These are phyloP conservation scores for Starmerella scarabaei DNA, from an alignment of 805 yeast genomes.

Conservation along the genomic window DNA sequence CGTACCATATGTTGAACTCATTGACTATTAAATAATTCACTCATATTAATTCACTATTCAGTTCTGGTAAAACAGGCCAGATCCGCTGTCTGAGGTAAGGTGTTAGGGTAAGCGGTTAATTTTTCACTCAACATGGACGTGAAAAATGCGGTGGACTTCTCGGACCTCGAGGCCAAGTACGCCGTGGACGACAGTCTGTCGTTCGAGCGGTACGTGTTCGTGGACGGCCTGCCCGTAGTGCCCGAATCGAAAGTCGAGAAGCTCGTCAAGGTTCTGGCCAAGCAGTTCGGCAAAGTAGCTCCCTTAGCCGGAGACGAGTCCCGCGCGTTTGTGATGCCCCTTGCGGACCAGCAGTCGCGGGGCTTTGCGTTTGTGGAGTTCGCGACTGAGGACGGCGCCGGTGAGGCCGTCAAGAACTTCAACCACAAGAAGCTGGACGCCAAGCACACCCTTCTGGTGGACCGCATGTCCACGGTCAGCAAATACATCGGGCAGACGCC, in stretches of 20 bases:
- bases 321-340: conserved; percentile 57
- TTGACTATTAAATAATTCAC: too few species aligned
- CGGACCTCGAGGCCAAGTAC: conserved; percentile 72
- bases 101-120: too few species aligned
- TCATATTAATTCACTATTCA: too few species aligned
- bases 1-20: too few species aligned
- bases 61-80: too few species aligned
- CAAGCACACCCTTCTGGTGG: conserved; percentile 78
- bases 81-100: too few species aligned
- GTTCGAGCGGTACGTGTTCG: conserved; percentile 66
- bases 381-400: conserved; percentile 52
- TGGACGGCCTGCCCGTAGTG: conserved; percentile 92
- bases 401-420: conserved; percentile 62
- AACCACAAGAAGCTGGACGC: conserved; percentile 87
- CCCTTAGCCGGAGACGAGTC: conserved; percentile 37
- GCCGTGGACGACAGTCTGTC: conserved; percentile 47
- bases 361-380: conserved; percentile 77
- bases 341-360: conserved; percentile 55
- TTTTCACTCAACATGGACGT: background rate
- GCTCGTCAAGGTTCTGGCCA: conserved; percentile 70
- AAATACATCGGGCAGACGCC: conserved; percentile 27
- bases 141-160: conserved; percentile 40
- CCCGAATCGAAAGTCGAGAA: conserved; percentile 79
- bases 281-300: conserved; percentile 67
- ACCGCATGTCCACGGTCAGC: conserved; percentile 41